Percentiles rank a stretch among this genome's conserved stretches.
Evolutionary conservation across 176 grass and related monocot species (phyloP).

Genomic region (Bromus sterilis): DNA sequence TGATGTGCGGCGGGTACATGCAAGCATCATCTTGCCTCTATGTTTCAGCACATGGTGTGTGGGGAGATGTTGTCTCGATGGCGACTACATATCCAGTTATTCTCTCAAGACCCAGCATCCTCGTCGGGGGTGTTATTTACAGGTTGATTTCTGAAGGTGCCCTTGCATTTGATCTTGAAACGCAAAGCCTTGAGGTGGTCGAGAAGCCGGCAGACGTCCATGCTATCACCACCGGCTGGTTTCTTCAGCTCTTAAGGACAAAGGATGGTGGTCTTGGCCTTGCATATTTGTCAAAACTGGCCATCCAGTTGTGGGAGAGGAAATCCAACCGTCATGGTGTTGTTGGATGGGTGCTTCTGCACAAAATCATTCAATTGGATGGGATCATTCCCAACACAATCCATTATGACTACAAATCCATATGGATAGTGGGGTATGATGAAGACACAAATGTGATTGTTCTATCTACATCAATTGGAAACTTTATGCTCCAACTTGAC

Average conservation of each 20-base stretch:
- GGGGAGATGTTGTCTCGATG: not conserved
- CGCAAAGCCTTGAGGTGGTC: not conserved
- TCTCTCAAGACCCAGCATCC: not conserved
- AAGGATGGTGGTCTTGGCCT: not conserved
- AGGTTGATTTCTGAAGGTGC: not conserved
- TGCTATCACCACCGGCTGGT: not conserved
- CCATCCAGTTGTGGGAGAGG: not conserved
- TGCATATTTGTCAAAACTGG: not conserved
- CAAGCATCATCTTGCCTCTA: not conserved
- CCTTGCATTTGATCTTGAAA: not conserved
- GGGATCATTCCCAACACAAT: not conserved
- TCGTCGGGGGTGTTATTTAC: not conserved
- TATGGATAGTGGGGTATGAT: not conserved
- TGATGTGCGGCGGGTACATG: too few relatives aligned
- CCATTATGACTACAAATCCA: not conserved
- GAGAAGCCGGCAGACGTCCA: not conserved
- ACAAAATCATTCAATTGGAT: not conserved
- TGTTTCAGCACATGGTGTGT: not conserved
- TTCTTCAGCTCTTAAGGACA: not conserved
- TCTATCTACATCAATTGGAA: not conserved
- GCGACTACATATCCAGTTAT: not conserved
- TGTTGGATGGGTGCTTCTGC: not conserved
- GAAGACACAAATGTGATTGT: not conserved
- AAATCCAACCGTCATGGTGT: not conserved
- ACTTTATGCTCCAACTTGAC: not conserved